These are phyloP conservation scores for Knoxia roxburghii DNA, from an alignment of 257 asterid genomes.

Conservation along the genomic window DNA sequence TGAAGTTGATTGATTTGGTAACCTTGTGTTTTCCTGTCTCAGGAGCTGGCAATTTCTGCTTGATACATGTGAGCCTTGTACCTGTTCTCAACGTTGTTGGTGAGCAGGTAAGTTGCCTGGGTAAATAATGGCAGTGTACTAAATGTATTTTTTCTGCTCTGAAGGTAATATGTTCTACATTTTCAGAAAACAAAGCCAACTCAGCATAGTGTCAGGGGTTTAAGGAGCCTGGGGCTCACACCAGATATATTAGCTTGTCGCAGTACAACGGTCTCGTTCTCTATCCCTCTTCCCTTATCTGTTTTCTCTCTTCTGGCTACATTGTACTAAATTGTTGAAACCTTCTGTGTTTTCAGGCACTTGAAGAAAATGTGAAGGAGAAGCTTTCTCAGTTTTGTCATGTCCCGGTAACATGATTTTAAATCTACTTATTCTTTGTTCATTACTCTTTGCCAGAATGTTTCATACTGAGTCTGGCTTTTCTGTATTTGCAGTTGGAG, in stretches of 20 bases:
- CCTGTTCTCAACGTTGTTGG: constrained; percentile 86
- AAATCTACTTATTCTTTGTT: neutral
- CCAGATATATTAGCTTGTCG: constrained; percentile 93
- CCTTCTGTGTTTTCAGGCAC: constrained; percentile 47
- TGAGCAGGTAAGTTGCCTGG: constrained; percentile 57
- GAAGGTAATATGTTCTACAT: constrained; percentile 1
- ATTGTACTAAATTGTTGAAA: constrained; percentile 15
- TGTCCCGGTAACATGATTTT: constrained; percentile 34
- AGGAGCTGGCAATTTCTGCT: constrained; percentile 91
- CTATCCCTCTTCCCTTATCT: neutral
- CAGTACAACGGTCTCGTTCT: constrained; percentile 62
- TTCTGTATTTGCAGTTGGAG: constrained; percentile 39
- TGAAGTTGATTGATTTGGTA: constrained; percentile 1
- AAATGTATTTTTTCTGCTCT: neutral
- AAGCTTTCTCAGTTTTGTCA: constrained; percentile 84
- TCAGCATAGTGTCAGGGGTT: constrained; percentile 91
- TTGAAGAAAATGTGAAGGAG: constrained; percentile 61
- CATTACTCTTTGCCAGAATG: neutral
- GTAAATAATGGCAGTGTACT: neutral
- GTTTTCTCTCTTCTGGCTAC: neutral
- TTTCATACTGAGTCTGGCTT: constrained; percentile 2
- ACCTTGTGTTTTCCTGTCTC: constrained; percentile 19
- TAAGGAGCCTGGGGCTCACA: constrained; percentile 77
- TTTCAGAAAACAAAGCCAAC: constrained; percentile 97
- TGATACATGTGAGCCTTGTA: constrained; percentile 91